Conservation (phyloP, 495 filamentous ascomycete genomes). For the Hypoxylon intermedium region DNA sequence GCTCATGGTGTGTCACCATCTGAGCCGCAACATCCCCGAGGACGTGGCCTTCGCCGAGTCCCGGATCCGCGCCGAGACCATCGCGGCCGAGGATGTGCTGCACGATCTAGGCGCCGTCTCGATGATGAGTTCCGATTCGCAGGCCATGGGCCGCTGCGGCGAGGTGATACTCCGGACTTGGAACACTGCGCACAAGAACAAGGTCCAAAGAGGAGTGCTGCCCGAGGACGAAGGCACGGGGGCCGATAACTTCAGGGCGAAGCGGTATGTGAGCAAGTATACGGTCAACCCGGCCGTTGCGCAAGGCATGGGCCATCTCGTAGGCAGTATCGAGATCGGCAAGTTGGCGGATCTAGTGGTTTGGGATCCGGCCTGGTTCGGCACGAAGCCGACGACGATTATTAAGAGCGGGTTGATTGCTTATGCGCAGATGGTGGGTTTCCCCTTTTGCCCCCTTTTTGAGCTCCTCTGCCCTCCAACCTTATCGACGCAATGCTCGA, state of each 20-base stretch:
- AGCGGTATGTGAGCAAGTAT: constrained; percentile 94
- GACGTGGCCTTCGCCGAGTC: constrained; percentile 96
- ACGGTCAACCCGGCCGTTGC: constrained; percentile 95
- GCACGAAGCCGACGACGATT: constrained; percentile 82
- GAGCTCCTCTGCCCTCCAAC: too few relatives aligned
- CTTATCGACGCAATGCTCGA: too few relatives aligned
- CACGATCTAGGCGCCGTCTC: constrained; percentile 95
- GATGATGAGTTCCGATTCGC: constrained; percentile 97
- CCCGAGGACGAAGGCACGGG: constrained; percentile 79
- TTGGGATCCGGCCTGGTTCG: constrained; percentile 87
- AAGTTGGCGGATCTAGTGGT: constrained; percentile 92
- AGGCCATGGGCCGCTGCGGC: constrained; percentile 97
- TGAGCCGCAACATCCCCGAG: constrained; percentile 90
- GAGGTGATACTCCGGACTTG: constrained; percentile 95
- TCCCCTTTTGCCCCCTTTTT: background rate
- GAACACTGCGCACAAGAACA: constrained; percentile 99
- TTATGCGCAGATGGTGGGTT: constrained; percentile 80
- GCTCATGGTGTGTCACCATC: constrained; percentile 98
- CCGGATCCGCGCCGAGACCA: constrained; percentile 94
- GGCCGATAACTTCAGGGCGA: constrained; percentile 93
- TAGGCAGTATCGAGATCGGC: constrained; percentile 87
- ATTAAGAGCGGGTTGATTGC: constrained; percentile 92
- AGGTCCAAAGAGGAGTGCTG: constrained; percentile 79
- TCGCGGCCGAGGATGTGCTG: constrained; percentile 95
- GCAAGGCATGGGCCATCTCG: constrained; percentile 89